Base-by-base conservation (phyloP, 495 filamentous ascomycete species). In the Pseudevernia furfuracea region DNA sequence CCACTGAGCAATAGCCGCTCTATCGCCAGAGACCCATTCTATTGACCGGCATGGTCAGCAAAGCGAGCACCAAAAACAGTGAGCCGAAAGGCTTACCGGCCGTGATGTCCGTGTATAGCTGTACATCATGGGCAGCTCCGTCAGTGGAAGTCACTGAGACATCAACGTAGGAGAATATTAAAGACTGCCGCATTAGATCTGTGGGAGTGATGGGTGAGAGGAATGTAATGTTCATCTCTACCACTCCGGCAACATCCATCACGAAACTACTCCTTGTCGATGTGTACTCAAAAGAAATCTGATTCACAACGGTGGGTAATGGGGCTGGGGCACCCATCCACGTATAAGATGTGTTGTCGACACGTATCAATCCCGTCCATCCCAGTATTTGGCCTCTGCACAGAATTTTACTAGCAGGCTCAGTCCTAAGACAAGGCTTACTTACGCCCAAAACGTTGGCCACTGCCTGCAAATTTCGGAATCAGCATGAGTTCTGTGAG, bases 21-120 rank as follows among this genome's bases (percentile, higher is more conserved):
- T 74, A 67, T 86, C 80, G 32, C 82, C 83, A 28, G 82, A 82
- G 21, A 77, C 75, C 82, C 82, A 86, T 77, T 86, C 84, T 85
- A 57, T 43, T 30, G 61, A 12, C 32, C 25, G 11, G 62, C 32
- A 60, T 37, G 6, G 58, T 74, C 57, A 71, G 72, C 30, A 46
- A 59, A 23, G 34, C 11, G n/a, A 58, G 36, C 39, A 23, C n/a
- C 44, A 34, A 57, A 25, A 30, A n/a, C 10, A 36, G 6, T 17
- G 37, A 59, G 52, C 30, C 7, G 15, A 32, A 36, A 56, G 12
- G 71, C 79, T 66, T 70, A 84, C 83, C 83, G 12, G 82, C 84
- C 46, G 83, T 84, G 61, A 85, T 83, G 67, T 86, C 83, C 4
- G 83, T 72, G 67, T 86, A 86, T 17, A 86, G 60, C 63, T 85